phyloP scores from a whole-genome alignment of 805 yeast species.

The Yarrowia sp. region DNA sequence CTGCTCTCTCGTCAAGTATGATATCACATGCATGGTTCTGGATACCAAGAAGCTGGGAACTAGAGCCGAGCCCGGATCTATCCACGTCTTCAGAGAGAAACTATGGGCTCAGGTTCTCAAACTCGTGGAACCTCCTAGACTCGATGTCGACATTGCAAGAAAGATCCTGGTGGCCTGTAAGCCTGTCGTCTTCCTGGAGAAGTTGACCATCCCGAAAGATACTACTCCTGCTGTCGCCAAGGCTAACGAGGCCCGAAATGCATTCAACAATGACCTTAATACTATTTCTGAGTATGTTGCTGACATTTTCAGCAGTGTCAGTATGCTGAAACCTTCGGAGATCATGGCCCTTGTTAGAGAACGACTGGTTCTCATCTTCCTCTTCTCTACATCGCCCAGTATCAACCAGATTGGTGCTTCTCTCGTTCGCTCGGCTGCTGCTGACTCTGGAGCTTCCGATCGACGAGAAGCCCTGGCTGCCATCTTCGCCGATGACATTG shows the following conservation, averaged over 20 bases:
- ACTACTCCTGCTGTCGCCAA: neutral
- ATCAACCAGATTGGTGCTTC: conserved; percentile 33
- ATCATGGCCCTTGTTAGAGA: conserved; percentile 19
- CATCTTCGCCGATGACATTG: conserved; percentile 56
- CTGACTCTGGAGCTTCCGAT: conserved; percentile 71
- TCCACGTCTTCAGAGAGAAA: conserved; percentile 12
- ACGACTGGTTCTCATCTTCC: conserved; percentile 15
- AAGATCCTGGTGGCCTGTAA: conserved; percentile 16
- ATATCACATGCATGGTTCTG: conserved; percentile 25
- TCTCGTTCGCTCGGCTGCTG: conserved; percentile 9
- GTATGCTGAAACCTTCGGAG: conserved; percentile 7
- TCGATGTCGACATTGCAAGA: conserved; percentile 15
- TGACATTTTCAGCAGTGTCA: conserved; percentile 12
- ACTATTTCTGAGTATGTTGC: conserved; percentile 13
- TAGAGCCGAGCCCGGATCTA: conserved; percentile 22
- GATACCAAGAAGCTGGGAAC: conserved; percentile 22
- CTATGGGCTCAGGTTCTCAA: conserved; percentile 9
- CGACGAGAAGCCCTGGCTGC: conserved; percentile 75
- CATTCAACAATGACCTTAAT: conserved; percentile 16
- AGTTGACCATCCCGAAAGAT: conserved; percentile 18
- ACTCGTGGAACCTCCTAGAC: conserved; percentile 18
- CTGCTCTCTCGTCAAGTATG: conserved; percentile 17
- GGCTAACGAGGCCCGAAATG: conserved; percentile 7
- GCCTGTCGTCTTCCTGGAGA: conserved; percentile 21
- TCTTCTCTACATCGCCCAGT: conserved; percentile 5